These are phyloP conservation scores for Serendipita sp. DNA, from an alignment of 1,284 basidiomycete genomes.

Conservation along the genomic window DNA sequence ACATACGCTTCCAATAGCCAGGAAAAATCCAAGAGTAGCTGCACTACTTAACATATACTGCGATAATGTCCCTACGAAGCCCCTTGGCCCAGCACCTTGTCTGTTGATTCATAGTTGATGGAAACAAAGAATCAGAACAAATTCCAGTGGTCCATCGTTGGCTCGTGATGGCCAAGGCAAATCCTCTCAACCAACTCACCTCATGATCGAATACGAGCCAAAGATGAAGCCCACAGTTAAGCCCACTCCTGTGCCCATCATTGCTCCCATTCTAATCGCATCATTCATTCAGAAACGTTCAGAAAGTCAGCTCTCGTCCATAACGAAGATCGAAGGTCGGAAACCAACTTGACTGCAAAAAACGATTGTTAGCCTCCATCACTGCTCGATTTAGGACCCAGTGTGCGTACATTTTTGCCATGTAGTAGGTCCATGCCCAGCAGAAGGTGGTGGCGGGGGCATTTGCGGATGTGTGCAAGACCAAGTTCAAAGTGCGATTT, in stretches of 20 bases:
- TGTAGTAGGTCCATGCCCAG: conserved; percentile 41
- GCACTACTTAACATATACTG: conserved; percentile 90
- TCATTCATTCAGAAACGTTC: conserved; percentile 8
- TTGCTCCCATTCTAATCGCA: conserved; percentile 65
- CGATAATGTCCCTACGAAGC: conserved; percentile 73
- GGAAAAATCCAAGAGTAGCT: conserved; percentile 75
- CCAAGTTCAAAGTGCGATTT: not conserved
- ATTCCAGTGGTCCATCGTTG: conserved; percentile 3
- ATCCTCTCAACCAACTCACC: conserved; percentile 33
- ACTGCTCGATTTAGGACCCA: not conserved
- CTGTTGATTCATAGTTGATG: conserved; percentile 26
- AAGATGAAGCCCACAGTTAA: conserved; percentile 95
- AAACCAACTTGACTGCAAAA: conserved; percentile 15
- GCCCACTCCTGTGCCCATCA: conserved; percentile 86
- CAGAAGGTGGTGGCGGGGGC: conserved; percentile 28
- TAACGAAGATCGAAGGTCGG: conserved; percentile 8
- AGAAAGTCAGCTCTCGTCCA: not conserved
- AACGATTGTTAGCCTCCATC: not conserved
- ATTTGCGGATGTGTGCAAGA: conserved; percentile 16
- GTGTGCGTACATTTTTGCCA: conserved; percentile 54
- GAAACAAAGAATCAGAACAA: not conserved
- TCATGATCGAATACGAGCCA: conserved; percentile 76
- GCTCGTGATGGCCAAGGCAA: too few relatives aligned
- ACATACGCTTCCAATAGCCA: conserved; percentile 67
- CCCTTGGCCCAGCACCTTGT: conserved; percentile 76